Evolutionary conservation across 2,329 filamentous ascomycete genomes (phyloP).

Genomic region (Fusarium sarcochroum): DNA sequence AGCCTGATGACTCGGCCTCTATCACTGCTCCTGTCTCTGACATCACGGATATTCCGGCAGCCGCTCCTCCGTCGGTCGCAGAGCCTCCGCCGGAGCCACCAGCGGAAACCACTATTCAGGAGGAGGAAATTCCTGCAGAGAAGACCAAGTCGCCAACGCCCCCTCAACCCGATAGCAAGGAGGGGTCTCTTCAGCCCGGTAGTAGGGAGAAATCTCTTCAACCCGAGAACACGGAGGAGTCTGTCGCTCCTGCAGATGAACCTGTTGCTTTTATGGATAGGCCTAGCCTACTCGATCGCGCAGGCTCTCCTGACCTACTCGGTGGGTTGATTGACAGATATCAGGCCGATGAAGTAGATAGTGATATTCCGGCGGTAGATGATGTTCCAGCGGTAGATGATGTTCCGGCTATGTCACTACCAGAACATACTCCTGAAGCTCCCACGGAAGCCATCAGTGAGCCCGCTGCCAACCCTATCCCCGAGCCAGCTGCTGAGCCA

Average conservation of each 20-base stretch:
- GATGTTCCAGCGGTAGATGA: neutral
- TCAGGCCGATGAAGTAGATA: constrained; percentile 9
- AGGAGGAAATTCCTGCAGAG: constrained; percentile 30
- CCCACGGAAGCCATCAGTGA: constrained; percentile 1
- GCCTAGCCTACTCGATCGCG: neutral
- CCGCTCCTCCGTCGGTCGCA: constrained; percentile 41
- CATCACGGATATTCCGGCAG: constrained; percentile 49
- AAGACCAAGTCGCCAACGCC: constrained; percentile 43
- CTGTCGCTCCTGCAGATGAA: constrained; percentile 53
- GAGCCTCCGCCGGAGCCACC: constrained; percentile 31
- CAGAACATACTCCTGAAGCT: constrained; percentile 30
- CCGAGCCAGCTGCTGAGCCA: constrained; percentile 2
- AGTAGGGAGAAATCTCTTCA: too few species aligned
- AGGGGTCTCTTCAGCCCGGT: constrained; percentile 24
- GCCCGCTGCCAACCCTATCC: neutral
- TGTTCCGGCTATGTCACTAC: neutral
- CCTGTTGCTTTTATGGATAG: too few species aligned
- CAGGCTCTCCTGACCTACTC: constrained; percentile 56
- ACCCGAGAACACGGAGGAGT: constrained; percentile 36
- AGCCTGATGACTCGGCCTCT: constrained; percentile 57
- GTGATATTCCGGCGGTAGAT: neutral
- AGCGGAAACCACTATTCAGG: constrained; percentile 35
- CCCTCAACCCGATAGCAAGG: constrained; percentile 19
- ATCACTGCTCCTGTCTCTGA: constrained; percentile 49
- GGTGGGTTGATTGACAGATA: constrained; percentile 58